Conservation (phyloP, 495 filamentous ascomycete genomes). For the Penicillium turbatum region DNA sequence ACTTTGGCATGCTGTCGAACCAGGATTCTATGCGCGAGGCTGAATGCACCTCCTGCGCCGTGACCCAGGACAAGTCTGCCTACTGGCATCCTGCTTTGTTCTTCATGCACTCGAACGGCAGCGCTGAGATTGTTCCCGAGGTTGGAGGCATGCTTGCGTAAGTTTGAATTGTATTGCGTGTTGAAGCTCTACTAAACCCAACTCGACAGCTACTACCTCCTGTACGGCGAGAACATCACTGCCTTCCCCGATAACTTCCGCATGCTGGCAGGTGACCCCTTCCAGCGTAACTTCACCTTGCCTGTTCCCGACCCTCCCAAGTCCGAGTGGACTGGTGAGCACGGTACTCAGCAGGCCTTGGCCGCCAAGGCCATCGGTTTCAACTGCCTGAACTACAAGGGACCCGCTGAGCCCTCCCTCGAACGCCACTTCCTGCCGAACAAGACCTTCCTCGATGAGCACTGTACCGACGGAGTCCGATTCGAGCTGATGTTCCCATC, state of each 20-base stretch:
- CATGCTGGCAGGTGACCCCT: conserved; percentile 78
- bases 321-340: conserved; percentile 59
- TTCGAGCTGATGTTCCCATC: conserved; percentile 86
- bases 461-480: conserved; percentile 73
- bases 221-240: conserved; percentile 57
- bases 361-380: conserved; percentile 82
- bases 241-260: conserved; percentile 78
- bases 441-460: conserved; percentile 69
- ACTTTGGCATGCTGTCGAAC: conserved; percentile 45
- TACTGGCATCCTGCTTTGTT: conserved; percentile 61
- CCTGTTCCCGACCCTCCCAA: conserved; percentile 68
- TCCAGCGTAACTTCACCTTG: conserved; percentile 65
- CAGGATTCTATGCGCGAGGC: conserved; percentile 42
- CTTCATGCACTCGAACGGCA: conserved; percentile 55
- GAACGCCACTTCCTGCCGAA: conserved; percentile 75
- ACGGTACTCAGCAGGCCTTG: conserved; percentile 61
- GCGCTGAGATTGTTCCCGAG: conserved; percentile 47
- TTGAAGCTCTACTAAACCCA: not conserved
- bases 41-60: conserved; percentile 54
- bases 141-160: conserved; percentile 57
- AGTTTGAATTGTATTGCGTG: conserved; percentile 14
- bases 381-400: conserved; percentile 80
- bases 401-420: conserved; percentile 61
- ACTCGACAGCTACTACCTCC: conserved; percentile 64
- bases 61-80: conserved; percentile 56